Evolutionary conservation across 108 stramenopile species (phyloP).

Genomic region (Mayamaea pseudoterrestris): DNA sequence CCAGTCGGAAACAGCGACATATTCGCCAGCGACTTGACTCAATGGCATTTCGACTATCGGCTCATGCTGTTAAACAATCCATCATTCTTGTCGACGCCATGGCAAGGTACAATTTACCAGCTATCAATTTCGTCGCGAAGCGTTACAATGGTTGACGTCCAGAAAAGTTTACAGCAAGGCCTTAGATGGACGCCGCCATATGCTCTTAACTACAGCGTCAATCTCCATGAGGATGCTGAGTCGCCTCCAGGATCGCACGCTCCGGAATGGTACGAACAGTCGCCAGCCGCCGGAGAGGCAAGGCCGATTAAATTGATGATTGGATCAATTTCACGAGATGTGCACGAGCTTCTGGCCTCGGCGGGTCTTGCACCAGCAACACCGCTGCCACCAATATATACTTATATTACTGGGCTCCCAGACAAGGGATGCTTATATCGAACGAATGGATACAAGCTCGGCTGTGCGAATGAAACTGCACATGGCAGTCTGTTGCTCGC

Average conservation of each 20-base stretch:
- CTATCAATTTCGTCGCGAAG: neutral
- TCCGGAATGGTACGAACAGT: slow-evolving; percentile 8
- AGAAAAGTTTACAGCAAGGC: slow-evolving; percentile 7
- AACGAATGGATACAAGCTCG: neutral
- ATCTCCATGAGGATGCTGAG: slow-evolving; percentile 29
- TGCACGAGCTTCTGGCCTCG: neutral
- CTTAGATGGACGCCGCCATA: slow-evolving; percentile 1
- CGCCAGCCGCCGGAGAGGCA: neutral
- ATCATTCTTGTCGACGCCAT: neutral
- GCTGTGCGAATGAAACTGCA: neutral
- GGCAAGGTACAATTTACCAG: slow-evolving; percentile 4
- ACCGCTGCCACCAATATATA: neutral
- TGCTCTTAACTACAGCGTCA: neutral
- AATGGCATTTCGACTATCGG: neutral
- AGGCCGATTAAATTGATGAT: neutral
- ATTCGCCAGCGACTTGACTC: neutral
- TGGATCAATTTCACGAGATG: neutral
- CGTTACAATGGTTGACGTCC: neutral
- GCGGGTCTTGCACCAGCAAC: neutral
- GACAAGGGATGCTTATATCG: slow-evolving; percentile 1
- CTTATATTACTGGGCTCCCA: slow-evolving; percentile 17
- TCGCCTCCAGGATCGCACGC: slow-evolving; percentile 8
- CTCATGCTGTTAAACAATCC: neutral
- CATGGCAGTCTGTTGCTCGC: neutral
- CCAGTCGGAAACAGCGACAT: neutral